Conservation (phyloP, 2,329 filamentous ascomycete species). For the Fusarium sp. region DNA sequence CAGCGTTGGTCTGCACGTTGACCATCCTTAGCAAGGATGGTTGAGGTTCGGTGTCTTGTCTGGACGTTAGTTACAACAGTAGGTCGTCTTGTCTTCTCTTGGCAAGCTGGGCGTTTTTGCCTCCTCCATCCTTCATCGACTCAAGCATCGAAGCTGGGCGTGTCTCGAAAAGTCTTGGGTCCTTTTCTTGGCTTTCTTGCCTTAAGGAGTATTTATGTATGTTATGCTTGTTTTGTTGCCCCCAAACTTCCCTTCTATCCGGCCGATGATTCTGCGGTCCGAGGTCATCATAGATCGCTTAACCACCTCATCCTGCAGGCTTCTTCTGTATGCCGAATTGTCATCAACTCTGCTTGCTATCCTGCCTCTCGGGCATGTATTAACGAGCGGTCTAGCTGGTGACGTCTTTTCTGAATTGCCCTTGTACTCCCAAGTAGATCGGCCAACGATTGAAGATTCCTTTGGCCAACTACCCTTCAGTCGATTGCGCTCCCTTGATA, state of each 20-base stretch:
- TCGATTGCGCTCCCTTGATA: slow-evolving; percentile 4
- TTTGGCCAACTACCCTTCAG: neutral
- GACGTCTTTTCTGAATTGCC: slow-evolving; percentile 14
- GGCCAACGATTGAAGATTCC: neutral
- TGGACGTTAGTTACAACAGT: slow-evolving; percentile 1
- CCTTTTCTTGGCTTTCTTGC: slow-evolving; percentile 32
- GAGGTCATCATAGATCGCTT: slow-evolving; percentile 33
- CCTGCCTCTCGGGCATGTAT: neutral
- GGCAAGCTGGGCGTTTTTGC: slow-evolving; percentile 39
- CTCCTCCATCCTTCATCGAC: slow-evolving; percentile 15
- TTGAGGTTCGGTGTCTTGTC: slow-evolving; percentile 7
- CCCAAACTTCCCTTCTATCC: slow-evolving; percentile 27
- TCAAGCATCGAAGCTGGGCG: slow-evolving; percentile 25
- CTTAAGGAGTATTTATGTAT: slow-evolving; percentile 12
- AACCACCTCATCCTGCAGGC: neutral
- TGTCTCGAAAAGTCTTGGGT: slow-evolving; percentile 22
- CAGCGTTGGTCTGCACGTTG: slow-evolving; percentile 11
- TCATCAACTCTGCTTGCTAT: neutral
- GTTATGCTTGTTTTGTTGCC: slow-evolving; percentile 1
- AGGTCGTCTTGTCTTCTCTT: slow-evolving; percentile 22
- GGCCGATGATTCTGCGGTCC: slow-evolving; percentile 23
- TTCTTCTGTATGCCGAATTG: neutral
- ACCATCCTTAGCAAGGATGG: slow-evolving; percentile 25
- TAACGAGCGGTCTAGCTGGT: neutral
- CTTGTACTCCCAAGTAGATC: neutral